Conservation (phyloP, 2,329 filamentous ascomycete species). For the Celoporthe dispersa region DNA sequence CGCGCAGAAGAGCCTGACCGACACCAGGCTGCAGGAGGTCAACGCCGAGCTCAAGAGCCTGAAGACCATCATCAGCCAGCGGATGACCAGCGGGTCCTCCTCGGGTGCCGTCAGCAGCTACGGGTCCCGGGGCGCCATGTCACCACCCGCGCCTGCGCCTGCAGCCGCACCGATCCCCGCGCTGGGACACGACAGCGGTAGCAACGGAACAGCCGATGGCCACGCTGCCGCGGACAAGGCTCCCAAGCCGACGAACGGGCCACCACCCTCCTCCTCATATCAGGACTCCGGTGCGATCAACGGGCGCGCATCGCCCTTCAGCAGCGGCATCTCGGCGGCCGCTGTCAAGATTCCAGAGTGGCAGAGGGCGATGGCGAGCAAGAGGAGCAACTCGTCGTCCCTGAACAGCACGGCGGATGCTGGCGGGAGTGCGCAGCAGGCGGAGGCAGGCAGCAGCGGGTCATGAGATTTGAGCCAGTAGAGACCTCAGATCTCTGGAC, state of each 20-base stretch:
- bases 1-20: constrained; percentile 82
- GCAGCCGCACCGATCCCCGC: constrained; percentile 32
- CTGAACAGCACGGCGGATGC: constrained; percentile 24
- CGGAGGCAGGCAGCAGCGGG: constrained; percentile 25
- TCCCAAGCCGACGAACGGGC: constrained; percentile 37
- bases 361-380: constrained; percentile 74
- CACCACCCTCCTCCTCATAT: constrained; percentile 33
- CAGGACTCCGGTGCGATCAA: constrained; percentile 42
- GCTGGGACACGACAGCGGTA: constrained; percentile 38
- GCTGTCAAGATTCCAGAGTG: constrained; percentile 78
- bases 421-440: constrained; percentile 25
- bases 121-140: constrained; percentile 35
- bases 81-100: constrained; percentile 49
- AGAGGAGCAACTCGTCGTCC: constrained; percentile 36
- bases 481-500: neutral
- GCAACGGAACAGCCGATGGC: constrained; percentile 34
- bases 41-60: constrained; percentile 87
- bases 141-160: constrained; percentile 31
- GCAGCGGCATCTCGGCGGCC: constrained; percentile 50
- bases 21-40: constrained; percentile 81
- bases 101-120: constrained; percentile 39
- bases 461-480: constrained; percentile 7
- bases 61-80: constrained; percentile 79
- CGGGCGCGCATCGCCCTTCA: constrained; percentile 51
- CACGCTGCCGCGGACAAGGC: constrained; percentile 37